Evolutionary conservation across 2,329 filamentous ascomycete species (phyloP).

Genomic region (Fusarium sp.): DNA sequence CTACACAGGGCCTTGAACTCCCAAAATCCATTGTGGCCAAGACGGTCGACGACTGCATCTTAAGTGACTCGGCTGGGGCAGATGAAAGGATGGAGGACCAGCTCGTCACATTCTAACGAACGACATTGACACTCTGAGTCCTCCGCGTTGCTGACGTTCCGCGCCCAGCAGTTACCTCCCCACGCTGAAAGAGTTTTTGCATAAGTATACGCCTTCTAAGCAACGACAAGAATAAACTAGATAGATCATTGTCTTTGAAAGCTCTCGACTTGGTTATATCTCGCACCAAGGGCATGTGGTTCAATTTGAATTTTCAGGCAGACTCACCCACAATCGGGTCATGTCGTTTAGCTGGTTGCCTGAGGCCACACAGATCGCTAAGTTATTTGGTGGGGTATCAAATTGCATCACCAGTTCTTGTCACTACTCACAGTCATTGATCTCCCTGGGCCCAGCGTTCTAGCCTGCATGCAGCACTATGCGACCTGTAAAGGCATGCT

Average conservation of each 20-base stretch:
- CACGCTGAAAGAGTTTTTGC: too few relatives aligned
- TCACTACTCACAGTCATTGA: neutral
- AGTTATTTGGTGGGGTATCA: neutral
- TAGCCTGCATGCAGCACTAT: constrained; percentile 4
- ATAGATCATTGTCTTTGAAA: too few relatives aligned
- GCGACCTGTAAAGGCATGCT: constrained; percentile 35
- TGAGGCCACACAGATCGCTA: neutral
- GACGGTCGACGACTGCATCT: neutral
- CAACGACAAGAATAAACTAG: too few relatives aligned
- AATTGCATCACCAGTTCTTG: neutral
- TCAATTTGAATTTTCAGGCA: too few relatives aligned
- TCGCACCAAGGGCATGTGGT: too few relatives aligned
- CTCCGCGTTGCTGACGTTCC: neutral
- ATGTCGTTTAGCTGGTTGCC: neutral
- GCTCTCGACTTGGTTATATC: too few relatives aligned
- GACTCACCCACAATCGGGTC: neutral
- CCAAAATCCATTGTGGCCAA: too few relatives aligned
- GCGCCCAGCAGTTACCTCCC: neutral
- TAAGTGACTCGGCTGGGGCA: neutral
- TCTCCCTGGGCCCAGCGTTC: neutral
- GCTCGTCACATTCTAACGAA: neutral
- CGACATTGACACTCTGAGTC: neutral
- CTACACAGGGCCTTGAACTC: too few relatives aligned
- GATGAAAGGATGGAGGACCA: neutral
- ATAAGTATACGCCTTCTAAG: too few relatives aligned